phyloP scores from a whole-genome alignment of 2,329 filamentous ascomycete species.

The Chaetothyriales sp. region DNA sequence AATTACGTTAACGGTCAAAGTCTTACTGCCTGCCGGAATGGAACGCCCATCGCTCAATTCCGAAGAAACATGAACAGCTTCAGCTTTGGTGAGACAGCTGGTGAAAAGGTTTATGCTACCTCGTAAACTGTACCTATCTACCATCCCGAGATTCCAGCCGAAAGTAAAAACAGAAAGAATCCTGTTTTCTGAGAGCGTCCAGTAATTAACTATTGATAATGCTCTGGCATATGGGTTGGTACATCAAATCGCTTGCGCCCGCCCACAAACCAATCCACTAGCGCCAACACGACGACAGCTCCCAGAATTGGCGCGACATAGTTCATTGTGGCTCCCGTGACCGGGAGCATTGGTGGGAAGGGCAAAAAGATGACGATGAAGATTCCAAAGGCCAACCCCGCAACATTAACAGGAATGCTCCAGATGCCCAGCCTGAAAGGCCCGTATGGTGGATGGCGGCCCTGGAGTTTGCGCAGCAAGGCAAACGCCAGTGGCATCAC shows the following conservation, averaged over 20 bases:
- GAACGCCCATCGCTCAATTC: too few species aligned
- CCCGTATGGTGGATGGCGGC: conserved; percentile 30
- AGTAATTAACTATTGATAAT: background rate
- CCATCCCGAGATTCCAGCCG: too few species aligned
- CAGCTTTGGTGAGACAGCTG: too few species aligned
- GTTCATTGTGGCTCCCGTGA: conserved; percentile 42
- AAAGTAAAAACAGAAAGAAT: too few species aligned
- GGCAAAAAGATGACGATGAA: conserved; percentile 46
- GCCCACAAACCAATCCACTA: conserved; percentile 10
- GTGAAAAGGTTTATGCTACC: too few species aligned
- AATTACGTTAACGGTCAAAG: too few species aligned
- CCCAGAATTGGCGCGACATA: conserved; percentile 42
- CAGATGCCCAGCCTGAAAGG: conserved; percentile 31
- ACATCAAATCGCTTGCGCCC: background rate
- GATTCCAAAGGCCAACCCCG: conserved; percentile 39
- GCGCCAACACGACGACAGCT: conserved; percentile 37
- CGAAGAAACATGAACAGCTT: too few species aligned
- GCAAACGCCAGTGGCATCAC: conserved; percentile 41
- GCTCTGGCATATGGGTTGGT: conserved; percentile 1
- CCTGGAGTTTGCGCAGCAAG: conserved; percentile 34
- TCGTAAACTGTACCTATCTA: too few species aligned
- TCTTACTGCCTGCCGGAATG: too few species aligned
- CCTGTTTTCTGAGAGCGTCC: too few species aligned
- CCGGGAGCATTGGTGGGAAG: conserved; percentile 38
- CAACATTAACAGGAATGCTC: conserved; percentile 33